A percentile compares a stretch with the other conserved stretches of the same genome.
These are phyloP conservation scores for Neurospora terricola DNA, from an alignment of 495 filamentous ascomycete genomes.

Conservation along the genomic window DNA sequence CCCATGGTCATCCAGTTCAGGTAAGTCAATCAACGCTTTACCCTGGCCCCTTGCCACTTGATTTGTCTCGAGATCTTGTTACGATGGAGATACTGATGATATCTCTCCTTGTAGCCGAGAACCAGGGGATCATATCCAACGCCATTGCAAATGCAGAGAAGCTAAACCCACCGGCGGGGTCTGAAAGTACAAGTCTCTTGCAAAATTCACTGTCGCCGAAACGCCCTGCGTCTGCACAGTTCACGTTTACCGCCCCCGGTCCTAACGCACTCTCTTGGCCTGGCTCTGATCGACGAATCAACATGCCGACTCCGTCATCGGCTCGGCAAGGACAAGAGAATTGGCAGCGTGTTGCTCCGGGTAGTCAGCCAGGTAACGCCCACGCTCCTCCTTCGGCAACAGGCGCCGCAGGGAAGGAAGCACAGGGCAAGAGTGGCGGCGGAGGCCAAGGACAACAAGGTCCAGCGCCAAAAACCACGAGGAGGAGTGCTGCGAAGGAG, in stretches of 20 bases:
- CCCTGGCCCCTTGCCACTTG: neutral
- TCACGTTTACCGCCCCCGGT: slow-evolving; percentile 69
- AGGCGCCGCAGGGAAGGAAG: slow-evolving; percentile 6
- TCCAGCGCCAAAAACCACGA: slow-evolving; percentile 7
- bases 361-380: slow-evolving; percentile 2
- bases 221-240: slow-evolving; percentile 61
- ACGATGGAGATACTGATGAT: neutral
- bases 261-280: slow-evolving; percentile 39
- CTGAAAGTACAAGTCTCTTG: slow-evolving; percentile 67
- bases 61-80: neutral
- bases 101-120: slow-evolving; percentile 25
- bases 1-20: slow-evolving; percentile 29
- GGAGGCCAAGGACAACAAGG: slow-evolving; percentile 2
- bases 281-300: slow-evolving; percentile 40
- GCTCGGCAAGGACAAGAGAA: slow-evolving; percentile 8
- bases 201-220: slow-evolving; percentile 56
- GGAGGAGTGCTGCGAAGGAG: slow-evolving; percentile 12
- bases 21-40: slow-evolving; percentile 25
- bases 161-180: slow-evolving; percentile 47
- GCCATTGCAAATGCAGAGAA: slow-evolving; percentile 87
- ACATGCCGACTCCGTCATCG: neutral
- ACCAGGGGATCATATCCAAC: slow-evolving; percentile 72
- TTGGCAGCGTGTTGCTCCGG: slow-evolving; percentile 6
- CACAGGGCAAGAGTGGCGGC: neutral
- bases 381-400: neutral